Evolutionary conservation across 2,329 filamentous ascomycete species (phyloP), one percentile per base, ranked within the genome.

Genomic region (Xylariomycetidae sp.): DNA sequence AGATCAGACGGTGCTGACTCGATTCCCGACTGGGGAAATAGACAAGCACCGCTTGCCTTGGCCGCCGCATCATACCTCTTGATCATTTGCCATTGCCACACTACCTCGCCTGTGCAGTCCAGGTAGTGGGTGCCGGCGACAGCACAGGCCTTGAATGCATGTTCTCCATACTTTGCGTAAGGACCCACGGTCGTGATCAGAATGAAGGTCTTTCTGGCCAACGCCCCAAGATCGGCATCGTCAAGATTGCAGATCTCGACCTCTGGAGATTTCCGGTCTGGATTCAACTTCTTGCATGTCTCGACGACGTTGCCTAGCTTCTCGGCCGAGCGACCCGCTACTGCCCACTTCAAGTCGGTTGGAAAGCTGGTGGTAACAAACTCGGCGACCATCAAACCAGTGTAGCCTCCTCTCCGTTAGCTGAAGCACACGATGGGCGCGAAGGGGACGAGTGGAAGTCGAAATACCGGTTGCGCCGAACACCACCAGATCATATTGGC

Each of bases 301-400:
- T 77, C 65, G 6, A 79, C 76, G 9, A 95, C 60, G 25, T 64
- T 61, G 45, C 82, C 72, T 4, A 96, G 71, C 58, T 95, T 58
- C 29, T 51, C 46, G 17, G 37, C 39, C 14, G 55, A 58, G n/a
- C 55, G 52, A 15, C 55, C 55, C 28, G 55, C 55, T 31, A 57
- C 42, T 8, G 55, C 55, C 55, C 55, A 58, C 37, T 40, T 52
- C 16, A 49, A 31, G 37, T 53, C 35, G 1, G 53, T 56, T 19
- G 54, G 52, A 13, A 57, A 46, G 14, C 49, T 36, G 28, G 41
- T 38, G 8, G 52, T 42, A 32, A 58, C 53, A 28, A 52, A 53
- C 36, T 58, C 55, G 14, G 52, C 54, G n/a, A 42, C 46, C 37
- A 54, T 40, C 18, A 46, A 37, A 14, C 55, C 55, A 20, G 55